Conservation (phyloP, 352 stramenopile genomes). For the Blastocystis sp. region DNA sequence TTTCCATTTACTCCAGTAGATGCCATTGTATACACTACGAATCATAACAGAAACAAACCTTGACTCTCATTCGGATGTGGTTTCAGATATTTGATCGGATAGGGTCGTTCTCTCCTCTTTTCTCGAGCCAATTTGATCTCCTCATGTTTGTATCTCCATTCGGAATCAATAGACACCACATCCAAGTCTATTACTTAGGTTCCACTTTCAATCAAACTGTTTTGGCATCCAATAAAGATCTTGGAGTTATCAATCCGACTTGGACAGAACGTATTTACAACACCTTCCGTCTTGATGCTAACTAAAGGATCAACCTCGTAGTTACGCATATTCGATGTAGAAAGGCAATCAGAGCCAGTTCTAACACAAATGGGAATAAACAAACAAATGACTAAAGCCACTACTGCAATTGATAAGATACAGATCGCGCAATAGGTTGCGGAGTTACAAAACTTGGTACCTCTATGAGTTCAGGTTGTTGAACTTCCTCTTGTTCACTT, state of each 20-base stretch:
- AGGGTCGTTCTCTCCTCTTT: conserved; percentile 10
- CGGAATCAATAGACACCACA: conserved; percentile 27
- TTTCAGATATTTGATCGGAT: conserved; percentile 28
- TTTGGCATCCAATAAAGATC: conserved; percentile 44
- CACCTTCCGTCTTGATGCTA: conserved; percentile 17
- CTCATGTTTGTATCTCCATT: conserved; percentile 31
- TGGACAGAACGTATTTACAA: conserved; percentile 25
- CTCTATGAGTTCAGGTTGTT: neutral
- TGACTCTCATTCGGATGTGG: conserved; percentile 43
- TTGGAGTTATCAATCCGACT: conserved; percentile 57
- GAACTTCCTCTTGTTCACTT: neutral
- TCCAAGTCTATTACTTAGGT: neutral
- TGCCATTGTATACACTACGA: conserved; percentile 47
- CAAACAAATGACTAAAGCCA: conserved; percentile 4
- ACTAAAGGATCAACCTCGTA: conserved; percentile 41
- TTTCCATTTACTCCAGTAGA: neutral
- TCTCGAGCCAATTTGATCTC: neutral
- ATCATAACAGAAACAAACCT: neutral
- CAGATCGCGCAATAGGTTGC: neutral
- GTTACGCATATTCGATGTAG: neutral
- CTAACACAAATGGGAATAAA: neutral
- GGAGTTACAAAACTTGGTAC: neutral
- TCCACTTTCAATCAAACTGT: conserved; percentile 1
- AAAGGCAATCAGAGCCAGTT: neutral
- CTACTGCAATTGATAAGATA: neutral